Conservation (phyloP, 176 grass and related monocot genomes). For the Miscanthus lutarioriparius region DNA sequence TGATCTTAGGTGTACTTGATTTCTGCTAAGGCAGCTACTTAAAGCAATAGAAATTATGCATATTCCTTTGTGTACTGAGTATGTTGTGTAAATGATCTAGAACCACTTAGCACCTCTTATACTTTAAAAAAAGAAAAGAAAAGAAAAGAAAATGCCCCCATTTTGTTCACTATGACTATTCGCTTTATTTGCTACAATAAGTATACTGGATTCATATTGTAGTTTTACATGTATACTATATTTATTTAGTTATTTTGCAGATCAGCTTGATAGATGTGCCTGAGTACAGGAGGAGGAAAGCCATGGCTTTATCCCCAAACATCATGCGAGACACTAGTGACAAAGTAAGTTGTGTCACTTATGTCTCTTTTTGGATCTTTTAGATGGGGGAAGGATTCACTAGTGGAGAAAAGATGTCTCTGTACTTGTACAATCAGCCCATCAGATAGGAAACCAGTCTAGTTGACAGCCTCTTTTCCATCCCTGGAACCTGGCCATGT, state of each 20-base stretch:
- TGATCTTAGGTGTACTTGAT: not conserved
- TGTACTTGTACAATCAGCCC: not conserved
- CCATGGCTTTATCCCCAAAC: constrained; percentile 80
- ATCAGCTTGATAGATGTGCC: constrained; percentile 96
- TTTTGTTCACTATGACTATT: not conserved
- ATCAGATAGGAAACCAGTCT: not conserved
- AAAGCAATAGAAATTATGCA: not conserved
- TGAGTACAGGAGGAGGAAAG: constrained; percentile 67
- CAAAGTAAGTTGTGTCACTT: constrained; percentile 50
- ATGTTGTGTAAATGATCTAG: not conserved
- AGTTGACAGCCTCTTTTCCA: not conserved
- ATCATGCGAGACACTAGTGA: constrained; percentile 85
- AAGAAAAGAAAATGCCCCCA: not conserved
- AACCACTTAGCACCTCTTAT: not conserved
- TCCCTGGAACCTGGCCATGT: too few relatives aligned
- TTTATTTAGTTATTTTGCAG: constrained; percentile 38
- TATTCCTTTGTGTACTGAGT: not conserved
- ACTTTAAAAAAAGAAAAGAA: too few relatives aligned
- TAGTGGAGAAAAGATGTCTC: not conserved
- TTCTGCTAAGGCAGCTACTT: not conserved
- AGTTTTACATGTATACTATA: not conserved
- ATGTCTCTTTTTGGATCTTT: not conserved
- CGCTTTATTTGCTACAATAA: constrained; percentile 12
- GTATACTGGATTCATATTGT: not conserved
- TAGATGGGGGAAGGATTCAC: not conserved